Evolutionary conservation across 2,329 filamentous ascomycete genomes (phyloP), one percentile per base, ranked within the genome.

Genomic region (Aspergillus alliaceus): DNA sequence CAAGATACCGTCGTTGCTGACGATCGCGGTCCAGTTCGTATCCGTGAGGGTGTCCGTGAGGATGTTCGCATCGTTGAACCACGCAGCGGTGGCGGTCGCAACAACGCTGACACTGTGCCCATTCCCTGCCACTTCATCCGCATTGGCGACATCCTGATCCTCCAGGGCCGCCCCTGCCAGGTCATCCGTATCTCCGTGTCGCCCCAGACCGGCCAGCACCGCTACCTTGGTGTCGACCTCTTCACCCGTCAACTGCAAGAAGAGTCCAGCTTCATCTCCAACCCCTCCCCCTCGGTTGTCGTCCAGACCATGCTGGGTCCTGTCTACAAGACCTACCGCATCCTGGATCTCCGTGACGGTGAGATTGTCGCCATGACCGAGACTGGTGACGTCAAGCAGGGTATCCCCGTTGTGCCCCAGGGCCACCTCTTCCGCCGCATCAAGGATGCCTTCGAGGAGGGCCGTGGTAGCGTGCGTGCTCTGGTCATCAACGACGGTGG

Each of bases 281-380:
- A 96, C 89, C 95, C 95, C 65, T 91, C 90, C 66, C 93, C 93
- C 69, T 96, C 91, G 69, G 95, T 99, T 60, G 87, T 98, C 64
- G 93, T 99, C 72, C 95, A 99, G 89, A 98, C 93, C 83, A 98
- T 99, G 92, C 90, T 96, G 67, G 95, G 93, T 71, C 95, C 95
- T 64, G 88, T 98, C 83, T 97, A 98, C 91, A 98, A 98, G 91
- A 95, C 98, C 86, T 99, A 99, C 89, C 93, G 95, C 74, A 93
- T 99, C 76, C 89, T 99, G 62, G 95, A 99, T 84, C 89, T 99
- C 79, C 88, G 92, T 78, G 90, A 96, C 66, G 93, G 84, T 72
- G 79, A 81, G 68, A 78, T 99, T 73, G 91, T 96, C 66, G 93
- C 93, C 84, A 98, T 99, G 93, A 99, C 95, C 75, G 95, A 99